phyloP scores from a whole-genome alignment of 1,284 basidiomycete species.

The Malassezia dermatis region DNA sequence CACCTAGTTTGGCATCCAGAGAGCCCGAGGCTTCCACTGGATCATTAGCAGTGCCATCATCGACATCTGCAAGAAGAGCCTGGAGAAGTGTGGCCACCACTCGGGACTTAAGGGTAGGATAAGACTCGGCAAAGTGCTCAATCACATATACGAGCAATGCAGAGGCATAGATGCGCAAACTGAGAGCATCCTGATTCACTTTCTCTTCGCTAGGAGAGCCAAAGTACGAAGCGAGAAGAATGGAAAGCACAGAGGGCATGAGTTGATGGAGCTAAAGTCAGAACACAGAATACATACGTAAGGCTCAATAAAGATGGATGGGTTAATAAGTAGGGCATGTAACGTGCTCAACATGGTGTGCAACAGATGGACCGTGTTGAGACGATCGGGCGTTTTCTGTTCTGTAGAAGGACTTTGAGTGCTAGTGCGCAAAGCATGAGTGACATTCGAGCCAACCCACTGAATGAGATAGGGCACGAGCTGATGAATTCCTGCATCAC shows the following conservation, averaged over 20 bases:
- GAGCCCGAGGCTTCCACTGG: constrained; percentile 20
- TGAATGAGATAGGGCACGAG: constrained; percentile 89
- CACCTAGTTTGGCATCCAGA: constrained; percentile 36
- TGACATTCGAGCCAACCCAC: constrained; percentile 71
- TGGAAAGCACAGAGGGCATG: constrained; percentile 79
- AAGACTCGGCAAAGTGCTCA: constrained; percentile 55
- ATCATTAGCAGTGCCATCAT: constrained; percentile 13
- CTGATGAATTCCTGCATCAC: constrained; percentile 83
- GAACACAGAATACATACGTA: constrained; percentile 60
- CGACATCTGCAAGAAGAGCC: constrained; percentile 59
- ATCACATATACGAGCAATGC: constrained; percentile 68
- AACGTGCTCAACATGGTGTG: constrained; percentile 35
- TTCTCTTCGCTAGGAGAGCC: constrained; percentile 28
- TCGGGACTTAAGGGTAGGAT: constrained; percentile 72
- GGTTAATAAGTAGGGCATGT: constrained; percentile 52
- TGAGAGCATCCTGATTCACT: constrained; percentile 18
- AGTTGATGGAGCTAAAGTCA: constrained; percentile 77
- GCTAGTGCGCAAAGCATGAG: constrained; percentile 9
- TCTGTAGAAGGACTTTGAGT: constrained; percentile 6
- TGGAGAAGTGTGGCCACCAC: constrained; percentile 85
- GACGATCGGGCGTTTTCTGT: constrained; percentile 12
- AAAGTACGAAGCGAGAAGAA: constrained; percentile 73
- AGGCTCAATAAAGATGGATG: constrained; percentile 84
- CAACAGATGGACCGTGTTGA: constrained; percentile 24
- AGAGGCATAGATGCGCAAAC: constrained; percentile 47